phyloP scores from a whole-genome alignment of 805 yeast species.

The Zygosaccharomyces lentus region DNA sequence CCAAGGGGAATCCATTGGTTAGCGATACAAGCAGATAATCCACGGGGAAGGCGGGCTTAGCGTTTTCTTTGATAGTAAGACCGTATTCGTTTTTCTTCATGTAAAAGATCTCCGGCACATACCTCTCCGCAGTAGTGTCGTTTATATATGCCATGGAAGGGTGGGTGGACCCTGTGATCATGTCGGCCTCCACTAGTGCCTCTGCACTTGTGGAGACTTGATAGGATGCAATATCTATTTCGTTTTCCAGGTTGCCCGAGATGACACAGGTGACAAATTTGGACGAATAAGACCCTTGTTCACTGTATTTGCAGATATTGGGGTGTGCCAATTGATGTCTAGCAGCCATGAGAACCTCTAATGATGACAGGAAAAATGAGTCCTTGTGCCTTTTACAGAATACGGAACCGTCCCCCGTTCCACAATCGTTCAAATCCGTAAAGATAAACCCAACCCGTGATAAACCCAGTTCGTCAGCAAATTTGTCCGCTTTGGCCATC shows the following conservation, averaged over 20 bases:
- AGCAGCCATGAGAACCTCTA: constrained; percentile 83
- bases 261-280: constrained; percentile 91
- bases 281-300: constrained; percentile 67
- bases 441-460: constrained; percentile 76
- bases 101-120: constrained; percentile 93
- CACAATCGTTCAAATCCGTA: constrained; percentile 87
- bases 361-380: constrained; percentile 82
- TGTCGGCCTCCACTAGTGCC: constrained; percentile 79
- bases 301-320: constrained; percentile 59
- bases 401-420: constrained; percentile 82
- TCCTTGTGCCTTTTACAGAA: constrained; percentile 89
- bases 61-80: constrained; percentile 78
- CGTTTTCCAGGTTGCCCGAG: constrained; percentile 83
- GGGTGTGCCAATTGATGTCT: constrained; percentile 65
- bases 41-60: constrained; percentile 90
- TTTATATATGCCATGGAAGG: constrained; percentile 83
- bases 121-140: constrained; percentile 64
- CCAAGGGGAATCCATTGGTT: constrained; percentile 87
- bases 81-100: constrained; percentile 83
- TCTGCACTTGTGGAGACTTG: constrained; percentile 89
- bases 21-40: constrained; percentile 81
- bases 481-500: constrained; percentile 48
- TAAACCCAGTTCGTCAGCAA: constrained; percentile 60
- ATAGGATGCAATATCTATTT: constrained; percentile 85
- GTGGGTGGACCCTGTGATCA: constrained; percentile 82